Evolutionary conservation across 129 eudicot species (phyloP).

Genomic region (Scalesia atractyloides): DNA sequence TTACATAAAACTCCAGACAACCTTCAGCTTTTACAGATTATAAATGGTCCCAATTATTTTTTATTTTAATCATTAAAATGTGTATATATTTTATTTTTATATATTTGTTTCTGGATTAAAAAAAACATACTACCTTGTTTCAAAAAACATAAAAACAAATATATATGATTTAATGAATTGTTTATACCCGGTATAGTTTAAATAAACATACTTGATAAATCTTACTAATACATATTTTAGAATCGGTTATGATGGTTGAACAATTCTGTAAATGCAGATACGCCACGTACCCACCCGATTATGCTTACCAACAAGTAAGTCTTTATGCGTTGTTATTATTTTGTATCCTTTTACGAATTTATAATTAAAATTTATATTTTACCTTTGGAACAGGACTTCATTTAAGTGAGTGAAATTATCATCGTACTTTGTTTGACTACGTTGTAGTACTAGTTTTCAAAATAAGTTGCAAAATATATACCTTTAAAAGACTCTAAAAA

Average conservation of each 20-base stretch:
- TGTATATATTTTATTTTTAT: background rate
- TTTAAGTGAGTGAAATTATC: conserved; percentile 15
- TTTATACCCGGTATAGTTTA: background rate
- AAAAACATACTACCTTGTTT: background rate
- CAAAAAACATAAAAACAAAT: background rate
- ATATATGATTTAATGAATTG: background rate
- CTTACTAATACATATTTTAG: background rate
- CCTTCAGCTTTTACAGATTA: conserved; percentile 42
- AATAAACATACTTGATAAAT: background rate
- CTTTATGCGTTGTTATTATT: background rate
- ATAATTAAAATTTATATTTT: background rate
- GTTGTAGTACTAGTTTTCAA: conserved; percentile 7
- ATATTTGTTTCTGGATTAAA: background rate
- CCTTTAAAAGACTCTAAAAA: background rate
- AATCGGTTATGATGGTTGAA: background rate
- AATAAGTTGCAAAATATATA: background rate
- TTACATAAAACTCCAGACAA: conserved; percentile 40
- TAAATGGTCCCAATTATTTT: conserved; percentile 32
- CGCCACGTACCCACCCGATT: conserved; percentile 62
- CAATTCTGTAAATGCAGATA: conserved; percentile 49
- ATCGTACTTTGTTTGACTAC: conserved; percentile 22
- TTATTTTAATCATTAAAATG: conserved; percentile 17
- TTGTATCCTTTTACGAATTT: background rate
- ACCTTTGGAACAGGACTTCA: background rate
- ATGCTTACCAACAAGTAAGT: conserved; percentile 82